Base-by-base conservation (phyloP, 176 grass and related monocot genomes). In the Aechmea fasciata region DNA sequence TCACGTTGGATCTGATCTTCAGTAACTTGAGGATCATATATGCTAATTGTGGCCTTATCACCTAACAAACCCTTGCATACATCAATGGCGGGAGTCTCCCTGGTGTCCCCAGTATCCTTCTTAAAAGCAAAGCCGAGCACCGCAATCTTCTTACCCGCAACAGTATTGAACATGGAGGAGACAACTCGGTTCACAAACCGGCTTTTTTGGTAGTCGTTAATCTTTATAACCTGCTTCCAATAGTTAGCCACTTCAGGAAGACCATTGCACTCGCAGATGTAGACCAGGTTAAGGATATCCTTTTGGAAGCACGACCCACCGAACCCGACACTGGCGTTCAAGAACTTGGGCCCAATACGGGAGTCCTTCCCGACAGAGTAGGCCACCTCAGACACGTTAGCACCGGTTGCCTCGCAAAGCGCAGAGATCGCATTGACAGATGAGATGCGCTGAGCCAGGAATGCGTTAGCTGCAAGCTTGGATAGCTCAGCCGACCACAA, bases 241-340 rank as follows among this genome's bases (percentile, higher is more conserved):
- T 87, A 87, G 73, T 87, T 83, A 0, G 85, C 85, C 0, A 80
- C 85, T 64, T 87, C 85, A 68, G 80, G 85, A 15, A 87, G 57
- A 6, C 85, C 85, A 69, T 87, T 87, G 85, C 85, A 87, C 72
- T 87, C 85, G 0, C 80, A 88, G 48, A 88, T 88, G 69, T 88
- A 88, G 10, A 88, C 81, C 66, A 88, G 66, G 69, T 88, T 88
- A 11, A 88, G 82, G 69, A 88, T 88, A 25, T 88, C 85, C 70
- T 88, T 88, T 79, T 88, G 85, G 77, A 88, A 87, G 71, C 85
- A 87, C 20, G 85, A 87, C 11, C 85, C 85, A 63, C 85, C 85
- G 0, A 87, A 87, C 41, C 85, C 85, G 25, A 88, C 81, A 63
- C 85, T 88, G 49, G 85, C 81, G 49, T 78, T 88, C 66, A 88